A percentile compares a stretch with the other conserved stretches of the same genome.
These are phyloP conservation scores for Irineochytrium annulatum DNA, from an alignment of 192 early-diverging fungal genomes.

Conservation along the genomic window DNA sequence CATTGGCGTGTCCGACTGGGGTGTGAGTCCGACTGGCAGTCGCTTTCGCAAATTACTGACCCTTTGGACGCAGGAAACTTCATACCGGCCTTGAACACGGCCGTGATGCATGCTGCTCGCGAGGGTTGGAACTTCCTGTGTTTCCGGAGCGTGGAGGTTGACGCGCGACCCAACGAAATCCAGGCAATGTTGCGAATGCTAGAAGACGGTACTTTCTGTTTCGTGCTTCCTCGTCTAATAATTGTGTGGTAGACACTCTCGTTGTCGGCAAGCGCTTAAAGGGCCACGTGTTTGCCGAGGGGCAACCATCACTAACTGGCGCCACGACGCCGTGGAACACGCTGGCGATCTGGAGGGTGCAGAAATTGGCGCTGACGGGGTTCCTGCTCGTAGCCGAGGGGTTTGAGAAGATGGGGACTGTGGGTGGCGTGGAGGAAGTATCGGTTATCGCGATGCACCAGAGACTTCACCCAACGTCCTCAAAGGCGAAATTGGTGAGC, in stretches of 20 bases:
- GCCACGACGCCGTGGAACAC: constrained; percentile 15
- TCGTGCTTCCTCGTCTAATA: not conserved
- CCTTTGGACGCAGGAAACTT: constrained; percentile 9
- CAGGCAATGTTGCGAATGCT: not conserved
- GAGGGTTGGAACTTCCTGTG: not conserved
- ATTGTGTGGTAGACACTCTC: not conserved
- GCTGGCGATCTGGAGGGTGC: constrained; percentile 9
- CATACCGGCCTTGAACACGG: constrained; percentile 8
- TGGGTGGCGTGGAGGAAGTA: constrained; percentile 7
- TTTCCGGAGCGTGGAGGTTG: not conserved
- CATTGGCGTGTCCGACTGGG: not conserved
- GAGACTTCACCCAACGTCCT: not conserved
- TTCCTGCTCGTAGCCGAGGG: constrained; percentile 13
- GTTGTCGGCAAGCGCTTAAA: constrained; percentile 3
- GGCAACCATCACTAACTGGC: not conserved
- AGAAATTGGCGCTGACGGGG: constrained; percentile 12
- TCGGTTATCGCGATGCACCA: constrained; percentile 10
- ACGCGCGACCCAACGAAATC: not conserved
- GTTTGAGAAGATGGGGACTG: not conserved
- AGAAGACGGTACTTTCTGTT: not conserved
- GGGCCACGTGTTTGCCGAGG: constrained; percentile 3
- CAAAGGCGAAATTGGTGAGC: constrained; percentile 1
- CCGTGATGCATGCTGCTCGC: not conserved
- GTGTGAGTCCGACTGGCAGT: not conserved
- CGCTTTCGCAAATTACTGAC: not conserved